Evolutionary conservation across 345 rosid genomes (phyloP), one percentile per base, ranked within the genome.

Genomic region (Gossypium arboreum): DNA sequence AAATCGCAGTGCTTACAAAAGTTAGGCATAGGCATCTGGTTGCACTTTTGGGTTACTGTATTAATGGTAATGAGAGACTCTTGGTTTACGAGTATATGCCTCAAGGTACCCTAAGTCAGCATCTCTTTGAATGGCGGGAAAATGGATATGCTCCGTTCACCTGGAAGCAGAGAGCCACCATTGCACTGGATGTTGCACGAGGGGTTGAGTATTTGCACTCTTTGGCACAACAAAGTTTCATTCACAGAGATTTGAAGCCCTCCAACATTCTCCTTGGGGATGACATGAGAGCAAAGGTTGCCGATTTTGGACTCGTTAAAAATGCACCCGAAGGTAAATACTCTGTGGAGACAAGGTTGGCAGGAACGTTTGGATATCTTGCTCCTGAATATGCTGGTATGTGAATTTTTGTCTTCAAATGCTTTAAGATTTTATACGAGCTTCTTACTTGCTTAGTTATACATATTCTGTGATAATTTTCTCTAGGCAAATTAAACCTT

Each of bases 301-400:
- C 98, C 5, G 98, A 94, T 83, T 94, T 94, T 56, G 98, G 97
- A 16, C 81, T 94, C 83, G 98, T 94, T 54, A 92, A 92, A 81
- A 86, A 87, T 63, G 94, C 97, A 16, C 94, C 97, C 0, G 98
- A 90, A 56, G 98, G 94, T 29, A 92, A 92, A 67, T 84, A 88
- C 83, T 94, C 98, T 6, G 83, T 92, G 39, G 97, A 90, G 80
- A 94, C 98, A n/a, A 84, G 89, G 72, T 83, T 94, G 84, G 98
- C 98, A 12, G 98, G 98, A 73, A 94, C 97, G 17, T 94, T 94
- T 68, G 98, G 98, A 61, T 94, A 94, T 83, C 93, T 94, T 71
- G 98, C 98, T 8, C 98, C 98, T 17, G 98, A 94, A 76, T 94
- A 94, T 76, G 98, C 98, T 48, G 93, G 98, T 92, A 81, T 60